Percentiles rank a stretch among this genome's conserved stretches.
Evolutionary conservation across 164 flowering plant genomes (phyloP).

Genomic region (Taxillus chinensis): DNA sequence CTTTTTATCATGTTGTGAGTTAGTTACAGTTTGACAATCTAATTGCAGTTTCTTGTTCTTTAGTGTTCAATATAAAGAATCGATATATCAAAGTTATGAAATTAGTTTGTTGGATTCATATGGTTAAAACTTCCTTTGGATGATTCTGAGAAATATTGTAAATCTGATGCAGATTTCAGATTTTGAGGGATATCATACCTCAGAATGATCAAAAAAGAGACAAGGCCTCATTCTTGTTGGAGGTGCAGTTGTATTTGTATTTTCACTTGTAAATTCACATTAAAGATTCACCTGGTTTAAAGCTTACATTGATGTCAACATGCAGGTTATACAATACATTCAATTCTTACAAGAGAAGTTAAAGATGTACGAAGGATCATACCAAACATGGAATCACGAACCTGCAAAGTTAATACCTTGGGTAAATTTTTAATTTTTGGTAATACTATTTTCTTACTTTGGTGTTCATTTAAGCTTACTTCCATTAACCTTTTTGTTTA

Average conservation of each 20-base stretch:
- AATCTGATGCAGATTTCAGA: slow-evolving; percentile 55
- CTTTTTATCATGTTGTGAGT: no score
- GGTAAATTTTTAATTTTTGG: slow-evolving; percentile 27
- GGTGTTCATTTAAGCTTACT: no score
- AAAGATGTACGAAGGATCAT: slow-evolving; percentile 48
- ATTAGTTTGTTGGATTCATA: no score
- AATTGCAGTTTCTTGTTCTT: no score
- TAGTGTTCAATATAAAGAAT: no score
- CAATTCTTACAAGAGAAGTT: slow-evolving; percentile 67
- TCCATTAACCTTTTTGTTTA: no score
- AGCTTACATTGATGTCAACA: neutral
- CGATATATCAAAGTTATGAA: no score
- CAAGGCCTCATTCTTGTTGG: slow-evolving; percentile 53
- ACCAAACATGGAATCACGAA: slow-evolving; percentile 56
- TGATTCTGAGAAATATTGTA: neutral
- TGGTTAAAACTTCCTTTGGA: neutral
- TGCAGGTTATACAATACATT: slow-evolving; percentile 79
- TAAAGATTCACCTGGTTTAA: neutral
- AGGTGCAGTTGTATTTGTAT: slow-evolving; percentile 21
- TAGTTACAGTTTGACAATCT: no score
- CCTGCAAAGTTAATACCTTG: slow-evolving; percentile 50
- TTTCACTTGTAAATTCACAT: neutral
- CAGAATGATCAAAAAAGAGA: slow-evolving; percentile 63
- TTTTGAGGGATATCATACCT: slow-evolving; percentile 47
- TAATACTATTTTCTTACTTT: no score